Percentiles rank a stretch among this genome's conserved stretches.
These are phyloP conservation scores for Lachancea cidri DNA, from an alignment of 805 yeast genomes.

Conservation along the genomic window DNA sequence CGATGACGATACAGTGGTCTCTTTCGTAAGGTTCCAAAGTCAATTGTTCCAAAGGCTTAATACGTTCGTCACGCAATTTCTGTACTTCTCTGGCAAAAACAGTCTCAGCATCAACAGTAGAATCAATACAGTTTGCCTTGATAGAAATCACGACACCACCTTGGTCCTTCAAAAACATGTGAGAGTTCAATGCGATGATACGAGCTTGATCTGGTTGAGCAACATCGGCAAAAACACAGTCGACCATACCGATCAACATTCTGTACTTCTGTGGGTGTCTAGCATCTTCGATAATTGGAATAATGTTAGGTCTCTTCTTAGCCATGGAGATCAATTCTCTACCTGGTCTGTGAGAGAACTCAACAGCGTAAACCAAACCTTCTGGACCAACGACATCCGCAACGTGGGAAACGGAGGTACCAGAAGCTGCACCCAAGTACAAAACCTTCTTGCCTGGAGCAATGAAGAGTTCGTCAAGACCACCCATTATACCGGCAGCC, in stretches of 20 bases:
- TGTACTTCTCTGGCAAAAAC: slow-evolving; percentile 99
- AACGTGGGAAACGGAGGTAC: slow-evolving; percentile 98
- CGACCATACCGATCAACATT: slow-evolving; percentile 99
- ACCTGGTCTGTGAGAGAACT: slow-evolving; percentile 99
- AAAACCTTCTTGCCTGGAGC: slow-evolving; percentile 98
- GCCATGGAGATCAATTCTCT: slow-evolving; percentile 99
- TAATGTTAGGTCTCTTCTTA: slow-evolving; percentile 98
- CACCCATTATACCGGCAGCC: slow-evolving; percentile 99
- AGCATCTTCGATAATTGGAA: slow-evolving; percentile 98
- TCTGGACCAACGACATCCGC: slow-evolving; percentile 98
- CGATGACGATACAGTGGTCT: slow-evolving; percentile 98
- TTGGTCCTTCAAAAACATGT: slow-evolving; percentile 94
- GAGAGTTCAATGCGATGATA: slow-evolving; percentile 97
- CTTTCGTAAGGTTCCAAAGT: slow-evolving; percentile 99
- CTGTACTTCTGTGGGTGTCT: slow-evolving; percentile 99
- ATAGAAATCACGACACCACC: slow-evolving; percentile 98
- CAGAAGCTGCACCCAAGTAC: slow-evolving; percentile 98
- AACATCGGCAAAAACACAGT: slow-evolving; percentile 97
- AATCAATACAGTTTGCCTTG: slow-evolving; percentile 99
- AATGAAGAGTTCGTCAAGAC: slow-evolving; percentile 95
- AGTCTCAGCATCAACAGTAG: slow-evolving; percentile 98
- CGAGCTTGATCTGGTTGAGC: slow-evolving; percentile 99
- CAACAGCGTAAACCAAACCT: slow-evolving; percentile 98
- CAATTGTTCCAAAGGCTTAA: slow-evolving; percentile 97
- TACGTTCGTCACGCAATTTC: slow-evolving; percentile 97